Evolutionary conservation across 345 rosid genomes (phyloP).

Genomic region (Gynandropsis gynandra): DNA sequence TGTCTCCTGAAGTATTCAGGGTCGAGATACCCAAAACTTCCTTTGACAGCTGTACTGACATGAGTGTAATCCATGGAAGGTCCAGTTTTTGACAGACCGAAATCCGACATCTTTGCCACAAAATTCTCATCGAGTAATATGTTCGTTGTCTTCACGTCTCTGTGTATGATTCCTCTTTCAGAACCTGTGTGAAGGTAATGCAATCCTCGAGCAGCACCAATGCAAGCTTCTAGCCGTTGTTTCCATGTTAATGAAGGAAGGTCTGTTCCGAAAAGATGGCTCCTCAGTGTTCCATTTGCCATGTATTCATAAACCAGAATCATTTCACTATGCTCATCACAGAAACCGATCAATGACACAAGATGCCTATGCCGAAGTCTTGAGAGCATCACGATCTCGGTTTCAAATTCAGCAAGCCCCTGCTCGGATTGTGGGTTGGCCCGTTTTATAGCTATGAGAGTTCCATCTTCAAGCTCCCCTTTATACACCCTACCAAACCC

Average conservation of each 20-base stretch:
- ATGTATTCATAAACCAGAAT: constrained; percentile 89
- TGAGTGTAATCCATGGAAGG: constrained; percentile 89
- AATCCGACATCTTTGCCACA: constrained; percentile 89
- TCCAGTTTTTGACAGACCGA: constrained; percentile 74
- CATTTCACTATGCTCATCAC: constrained; percentile 84
- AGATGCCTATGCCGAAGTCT: constrained; percentile 84
- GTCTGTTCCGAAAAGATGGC: constrained; percentile 72
- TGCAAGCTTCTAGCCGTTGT: constrained; percentile 72
- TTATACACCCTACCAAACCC: constrained; percentile 85
- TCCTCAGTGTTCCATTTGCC: constrained; percentile 81
- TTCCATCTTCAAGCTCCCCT: constrained; percentile 76
- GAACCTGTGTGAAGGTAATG: constrained; percentile 95
- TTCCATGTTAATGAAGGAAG: constrained; percentile 75
- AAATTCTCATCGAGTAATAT: constrained; percentile 68
- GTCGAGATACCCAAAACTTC: constrained; percentile 88
- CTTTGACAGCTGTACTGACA: constrained; percentile 93
- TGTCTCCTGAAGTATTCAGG: constrained; percentile 82
- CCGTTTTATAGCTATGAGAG: constrained; percentile 70
- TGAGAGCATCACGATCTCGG: constrained; percentile 87
- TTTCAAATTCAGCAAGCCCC: constrained; percentile 81
- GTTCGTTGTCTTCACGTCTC: constrained; percentile 89
- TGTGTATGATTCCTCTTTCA: constrained; percentile 77
- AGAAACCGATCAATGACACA: constrained; percentile 85
- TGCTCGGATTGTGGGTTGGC: constrained; percentile 88
- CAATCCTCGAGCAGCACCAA: constrained; percentile 78